phyloP scores from a whole-genome alignment of 1,284 basidiomycete genomes.

The Cutaneotrichosporon daszewskae region DNA sequence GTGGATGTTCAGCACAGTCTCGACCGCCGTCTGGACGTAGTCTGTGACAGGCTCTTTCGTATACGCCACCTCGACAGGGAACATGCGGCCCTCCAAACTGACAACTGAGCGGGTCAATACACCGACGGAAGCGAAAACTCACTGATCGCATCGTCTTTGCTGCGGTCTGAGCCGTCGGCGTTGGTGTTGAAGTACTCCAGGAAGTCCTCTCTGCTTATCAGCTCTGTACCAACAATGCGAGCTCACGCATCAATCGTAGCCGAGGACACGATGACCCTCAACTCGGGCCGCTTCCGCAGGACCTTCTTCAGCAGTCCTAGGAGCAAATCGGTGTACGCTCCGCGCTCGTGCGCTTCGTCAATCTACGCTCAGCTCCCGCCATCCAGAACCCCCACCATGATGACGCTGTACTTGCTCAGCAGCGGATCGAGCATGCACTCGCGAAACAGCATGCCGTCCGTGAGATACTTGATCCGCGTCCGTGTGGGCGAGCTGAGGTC shows the following conservation, averaged over 20 bases:
- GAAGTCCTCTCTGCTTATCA: constrained; percentile 56
- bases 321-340: constrained; percentile 87
- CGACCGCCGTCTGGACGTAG: constrained; percentile 76
- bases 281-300: constrained; percentile 74
- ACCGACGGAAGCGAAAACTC: constrained; percentile 6
- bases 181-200: constrained; percentile 74
- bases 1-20: constrained; percentile 82
- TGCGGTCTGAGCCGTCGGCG: constrained; percentile 42
- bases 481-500: constrained; percentile 73
- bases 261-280: constrained; percentile 87
- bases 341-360: constrained; percentile 96
- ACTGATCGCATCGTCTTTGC: constrained; percentile 46
- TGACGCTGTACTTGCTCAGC: constrained; percentile 82
- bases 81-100: constrained; percentile 87
- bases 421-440: constrained; percentile 87
- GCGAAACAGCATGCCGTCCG: constrained; percentile 95
- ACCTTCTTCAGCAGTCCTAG: constrained; percentile 94
- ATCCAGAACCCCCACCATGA: constrained; percentile 63
- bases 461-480: constrained; percentile 93
- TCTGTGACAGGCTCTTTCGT: constrained; percentile 66
- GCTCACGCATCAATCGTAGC: constrained; percentile 82
- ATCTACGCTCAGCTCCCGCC: constrained; percentile 53
- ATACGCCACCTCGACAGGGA: constrained; percentile 79
- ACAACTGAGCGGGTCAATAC: constrained; percentile 55
- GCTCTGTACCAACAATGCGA: neutral